Conservation (phyloP, 2,329 filamentous ascomycete species). For the Scedosporium aurantiacum region DNA sequence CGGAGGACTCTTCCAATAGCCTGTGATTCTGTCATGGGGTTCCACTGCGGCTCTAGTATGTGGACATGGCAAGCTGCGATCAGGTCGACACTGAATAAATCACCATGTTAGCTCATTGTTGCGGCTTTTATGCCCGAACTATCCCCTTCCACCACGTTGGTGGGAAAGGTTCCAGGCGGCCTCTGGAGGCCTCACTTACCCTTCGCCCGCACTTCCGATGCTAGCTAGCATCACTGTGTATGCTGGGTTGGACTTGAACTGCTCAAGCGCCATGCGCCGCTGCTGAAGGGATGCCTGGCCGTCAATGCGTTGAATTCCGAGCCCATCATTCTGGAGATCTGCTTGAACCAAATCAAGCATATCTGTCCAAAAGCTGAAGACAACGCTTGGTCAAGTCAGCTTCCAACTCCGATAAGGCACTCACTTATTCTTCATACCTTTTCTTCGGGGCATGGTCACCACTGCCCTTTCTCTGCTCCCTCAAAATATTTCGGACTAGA, state of each 20-base stretch:
- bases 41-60: constrained; percentile 23
- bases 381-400: constrained; percentile 14
- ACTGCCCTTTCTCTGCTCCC: too few relatives aligned
- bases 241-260: constrained; percentile 10
- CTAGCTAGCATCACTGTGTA: constrained; percentile 20
- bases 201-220: constrained; percentile 20
- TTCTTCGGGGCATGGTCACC: too few relatives aligned
- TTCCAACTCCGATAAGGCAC: neutral
- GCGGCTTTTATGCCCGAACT: too few relatives aligned
- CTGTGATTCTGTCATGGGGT: constrained; percentile 22
- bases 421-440: neutral
- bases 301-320: constrained; percentile 17
- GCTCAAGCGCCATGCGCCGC: constrained; percentile 7
- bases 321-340: constrained; percentile 7
- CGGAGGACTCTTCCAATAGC: constrained; percentile 21
- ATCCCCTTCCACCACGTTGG: too few relatives aligned
- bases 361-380: constrained; percentile 18
- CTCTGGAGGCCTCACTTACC: too few relatives aligned
- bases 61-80: constrained; percentile 19
- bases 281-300: constrained; percentile 11
- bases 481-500: too few relatives aligned
- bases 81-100: constrained; percentile 17
- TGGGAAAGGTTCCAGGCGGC: too few relatives aligned
- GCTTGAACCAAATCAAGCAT: constrained; percentile 18
- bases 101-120: too few relatives aligned